Evolutionary conservation across 2,329 filamentous ascomycete species (phyloP).

Genomic region (Colletotrichum sp.): DNA sequence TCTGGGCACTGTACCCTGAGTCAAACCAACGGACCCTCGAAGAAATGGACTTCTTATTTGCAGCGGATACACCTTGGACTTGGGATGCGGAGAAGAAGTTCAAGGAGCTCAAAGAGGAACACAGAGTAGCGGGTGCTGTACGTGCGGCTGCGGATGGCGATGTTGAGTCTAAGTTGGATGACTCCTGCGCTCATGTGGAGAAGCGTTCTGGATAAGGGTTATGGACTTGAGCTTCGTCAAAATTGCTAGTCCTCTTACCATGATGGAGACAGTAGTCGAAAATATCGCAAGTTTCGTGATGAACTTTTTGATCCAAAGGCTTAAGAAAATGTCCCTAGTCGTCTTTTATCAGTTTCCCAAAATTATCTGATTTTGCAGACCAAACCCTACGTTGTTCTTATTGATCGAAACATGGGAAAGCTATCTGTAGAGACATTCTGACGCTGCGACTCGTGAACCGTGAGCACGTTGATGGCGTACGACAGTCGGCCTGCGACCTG

Average conservation of each 20-base stretch:
- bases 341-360: too few species aligned
- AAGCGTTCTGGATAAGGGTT: neutral
- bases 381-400: too few species aligned
- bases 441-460: too few species aligned
- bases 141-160: neutral
- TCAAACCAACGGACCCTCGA: neutral
- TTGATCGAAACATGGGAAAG: too few species aligned
- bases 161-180: neutral
- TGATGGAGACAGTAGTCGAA: too few species aligned
- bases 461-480: too few species aligned
- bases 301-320: too few species aligned
- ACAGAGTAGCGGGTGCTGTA: neutral
- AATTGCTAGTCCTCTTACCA: accelerated
- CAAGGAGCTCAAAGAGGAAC: neutral
- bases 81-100: neutral
- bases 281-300: too few species aligned
- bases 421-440: too few species aligned
- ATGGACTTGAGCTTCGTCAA: accelerated
- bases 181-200: neutral
- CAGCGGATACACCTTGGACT: neutral
- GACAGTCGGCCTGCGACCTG: neutral
- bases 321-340: too few species aligned
- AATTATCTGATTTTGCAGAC: too few species aligned
- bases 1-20: neutral
- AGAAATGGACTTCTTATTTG: neutral